Conservation (phyloP, 1,284 basidiomycete species). For the Agroathelia rolfsii region DNA sequence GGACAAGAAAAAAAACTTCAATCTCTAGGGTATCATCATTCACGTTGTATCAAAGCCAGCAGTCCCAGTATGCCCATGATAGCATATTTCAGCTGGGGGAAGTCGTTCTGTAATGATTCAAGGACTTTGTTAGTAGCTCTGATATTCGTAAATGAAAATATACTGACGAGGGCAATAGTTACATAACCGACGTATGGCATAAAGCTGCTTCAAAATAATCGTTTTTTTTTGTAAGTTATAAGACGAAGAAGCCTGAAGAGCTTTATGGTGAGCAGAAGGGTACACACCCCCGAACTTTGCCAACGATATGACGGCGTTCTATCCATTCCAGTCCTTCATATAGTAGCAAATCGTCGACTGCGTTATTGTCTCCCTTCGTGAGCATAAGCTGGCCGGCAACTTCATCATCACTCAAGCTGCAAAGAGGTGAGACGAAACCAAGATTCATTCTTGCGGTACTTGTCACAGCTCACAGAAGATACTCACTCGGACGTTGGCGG, state of each 20-base stretch:
- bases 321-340: constrained; percentile 86
- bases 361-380: constrained; percentile 96
- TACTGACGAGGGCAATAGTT: constrained; percentile 83
- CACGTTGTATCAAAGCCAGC: constrained; percentile 72
- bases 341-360: constrained; percentile 75
- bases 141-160: constrained; percentile 3
- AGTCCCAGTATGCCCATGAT: constrained; percentile 71
- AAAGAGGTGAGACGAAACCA: background rate
- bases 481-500: constrained; percentile 10
- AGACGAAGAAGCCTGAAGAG: constrained; percentile 1
- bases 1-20: too few species aligned
- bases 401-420: constrained; percentile 10
- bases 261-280: background rate
- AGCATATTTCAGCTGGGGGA: constrained; percentile 91
- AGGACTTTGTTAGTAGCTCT: too few species aligned
- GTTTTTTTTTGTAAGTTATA: constrained; percentile 1
- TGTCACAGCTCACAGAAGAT: constrained; percentile 10
- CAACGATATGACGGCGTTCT: constrained; percentile 79
- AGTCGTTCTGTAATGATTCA: constrained; percentile 69
- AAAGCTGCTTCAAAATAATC: constrained; percentile 42
- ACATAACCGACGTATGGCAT: constrained; percentile 93
- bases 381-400: constrained; percentile 60
- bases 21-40: too few species aligned
- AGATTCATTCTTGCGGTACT: constrained; percentile 1
- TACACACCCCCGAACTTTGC: constrained; percentile 86